Base-by-base conservation (phyloP, 331 rosid species). In the Acacia concinna region DNA sequence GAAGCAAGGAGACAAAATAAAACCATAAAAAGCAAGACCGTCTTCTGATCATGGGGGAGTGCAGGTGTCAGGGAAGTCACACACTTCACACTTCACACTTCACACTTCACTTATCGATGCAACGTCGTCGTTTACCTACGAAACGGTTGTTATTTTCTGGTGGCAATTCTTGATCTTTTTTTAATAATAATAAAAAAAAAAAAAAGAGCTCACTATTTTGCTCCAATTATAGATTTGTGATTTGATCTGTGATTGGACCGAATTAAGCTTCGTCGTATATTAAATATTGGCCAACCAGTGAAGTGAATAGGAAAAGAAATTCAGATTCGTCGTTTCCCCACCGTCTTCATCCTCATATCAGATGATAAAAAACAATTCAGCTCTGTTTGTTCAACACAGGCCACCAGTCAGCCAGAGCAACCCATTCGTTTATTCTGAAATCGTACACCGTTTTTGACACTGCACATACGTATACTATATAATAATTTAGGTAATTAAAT, bases 161-260 rank as follows among this genome's bases (percentile, higher is more conserved):
- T 6, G 67, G 30, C 67, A 13, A 21, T 14, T 56, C 23, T 3
- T 54, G 0, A n/a, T 5, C 1, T 18, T 17, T 14, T 44, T 44
- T 41, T 0, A 8, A n/a, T n/a, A n/a, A n/a, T n/a, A 11, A 2
- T 12, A 7, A 1, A 3, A 13, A 15, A 15, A 71, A 44, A 14
- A 46, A 71, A 44, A 14, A 46, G 46, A 44, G 8, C 7, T 54
- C 65, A 15, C 11, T 51, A 6, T 73, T 35, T 32, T 69, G 56
- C 14, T 43, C 15, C 15, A 18, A 15, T 15, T 44, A 68, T 37
- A 69, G 43, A 31, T 31, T 20, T 79, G 2, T 8, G 25, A 12
- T 62, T 47, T 62, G 46, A 21, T 52, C 3, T 5, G 25, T 40
- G 76, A 81, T 82, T 85, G 89, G 89, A 82, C 86, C 84, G 89